Base-by-base conservation (phyloP, 1,284 basidiomycete species). In the Acaromyces ingoldii region DNA sequence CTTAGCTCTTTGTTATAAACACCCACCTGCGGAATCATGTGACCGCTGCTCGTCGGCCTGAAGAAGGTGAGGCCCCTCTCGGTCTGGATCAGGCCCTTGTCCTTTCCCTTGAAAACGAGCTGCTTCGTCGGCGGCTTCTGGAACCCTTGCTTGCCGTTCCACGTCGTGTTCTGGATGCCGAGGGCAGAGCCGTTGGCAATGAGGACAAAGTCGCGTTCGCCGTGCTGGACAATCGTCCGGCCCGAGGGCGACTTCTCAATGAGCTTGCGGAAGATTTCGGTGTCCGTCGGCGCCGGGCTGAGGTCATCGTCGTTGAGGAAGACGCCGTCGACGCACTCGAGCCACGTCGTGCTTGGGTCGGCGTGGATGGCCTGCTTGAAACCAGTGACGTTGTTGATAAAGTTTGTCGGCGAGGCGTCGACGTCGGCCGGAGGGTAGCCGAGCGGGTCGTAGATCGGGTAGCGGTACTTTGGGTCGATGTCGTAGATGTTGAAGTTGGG, bases 81-180 rank as follows among this genome's bases (percentile, higher is more conserved):
- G 11, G 61, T 63, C 24, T 48, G 48, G 40, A 60, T 44, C 6
- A 34, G 43, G 1, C 62, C 67, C 2, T 43, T 30, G 0, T 53
- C 54, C 13, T 58, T 55, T 19, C 57, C 60, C 19, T 57, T 28
- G 24, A 65, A 53, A 15, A 46, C 56, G 26, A 65, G 49, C 24
- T 41, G 13, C 3, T 55, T 49, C 10, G 43, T 60, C n/a, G 63
- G 60, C 10, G 50, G 53, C 2, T 44, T 43, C 34, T 65, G 62
- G 61, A 75, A 73, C 24, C 73, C 73, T 57, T 67, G 70, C 24
- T 49, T 25, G 5, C 63, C 62, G 21, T 34, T 21, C 70, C 70
- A 75, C 15, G 72, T 73, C 63, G 67, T 65, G 57, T 74, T 74
- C 38, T 72, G 70, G 41, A 73, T 67, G 9, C 53, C 54, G 5